Evolutionary conservation across 768 basidiomycete genomes (phyloP).

Genomic region (Pluteus cervinus): DNA sequence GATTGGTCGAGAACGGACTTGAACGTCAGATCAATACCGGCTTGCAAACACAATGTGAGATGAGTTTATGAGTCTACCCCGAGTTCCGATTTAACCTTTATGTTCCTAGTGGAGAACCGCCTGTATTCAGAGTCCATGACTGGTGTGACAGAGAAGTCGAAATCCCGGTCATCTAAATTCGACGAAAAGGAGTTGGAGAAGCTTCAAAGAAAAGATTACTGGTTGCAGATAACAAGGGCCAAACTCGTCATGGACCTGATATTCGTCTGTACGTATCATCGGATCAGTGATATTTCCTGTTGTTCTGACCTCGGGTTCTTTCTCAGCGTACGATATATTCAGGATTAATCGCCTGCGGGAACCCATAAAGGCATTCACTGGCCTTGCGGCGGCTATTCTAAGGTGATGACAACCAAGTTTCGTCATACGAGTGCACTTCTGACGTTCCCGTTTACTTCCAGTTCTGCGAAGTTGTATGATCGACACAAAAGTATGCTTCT

Average conservation of each 20-base stretch:
- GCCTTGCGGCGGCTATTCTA: slow-evolving; percentile 64
- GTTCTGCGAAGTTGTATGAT: slow-evolving; percentile 71
- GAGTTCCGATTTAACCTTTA: slow-evolving; percentile 3
- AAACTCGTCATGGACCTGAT: slow-evolving; percentile 83
- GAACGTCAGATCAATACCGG: slow-evolving; percentile 67
- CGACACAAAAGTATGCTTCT: slow-evolving; percentile 58
- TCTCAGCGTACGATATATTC: slow-evolving; percentile 76
- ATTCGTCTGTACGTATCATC: slow-evolving; percentile 72
- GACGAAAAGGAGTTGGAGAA: slow-evolving; percentile 68
- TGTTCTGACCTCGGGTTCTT: slow-evolving; percentile 4
- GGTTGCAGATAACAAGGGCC: slow-evolving; percentile 62
- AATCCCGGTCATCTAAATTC: slow-evolving; percentile 46
- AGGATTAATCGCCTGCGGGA: slow-evolving; percentile 54
- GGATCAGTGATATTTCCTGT: slow-evolving; percentile 4
- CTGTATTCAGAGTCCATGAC: slow-evolving; percentile 70
- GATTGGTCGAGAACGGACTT: slow-evolving; percentile 78
- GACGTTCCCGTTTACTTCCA: slow-evolving; percentile 21
- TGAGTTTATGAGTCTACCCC: slow-evolving; percentile 2
- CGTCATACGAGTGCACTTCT: slow-evolving; percentile 3
- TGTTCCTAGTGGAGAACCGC: slow-evolving; percentile 59
- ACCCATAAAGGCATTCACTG: slow-evolving; percentile 57
- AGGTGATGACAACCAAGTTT: slow-evolving; percentile 42
- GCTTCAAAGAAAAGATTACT: slow-evolving; percentile 67
- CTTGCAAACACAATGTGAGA: slow-evolving; percentile 56
- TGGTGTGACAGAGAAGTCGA: slow-evolving; percentile 65